Evolutionary conservation across 169 alveolate species (phyloP).

Genomic region (Condylostoma magnum): DNA sequence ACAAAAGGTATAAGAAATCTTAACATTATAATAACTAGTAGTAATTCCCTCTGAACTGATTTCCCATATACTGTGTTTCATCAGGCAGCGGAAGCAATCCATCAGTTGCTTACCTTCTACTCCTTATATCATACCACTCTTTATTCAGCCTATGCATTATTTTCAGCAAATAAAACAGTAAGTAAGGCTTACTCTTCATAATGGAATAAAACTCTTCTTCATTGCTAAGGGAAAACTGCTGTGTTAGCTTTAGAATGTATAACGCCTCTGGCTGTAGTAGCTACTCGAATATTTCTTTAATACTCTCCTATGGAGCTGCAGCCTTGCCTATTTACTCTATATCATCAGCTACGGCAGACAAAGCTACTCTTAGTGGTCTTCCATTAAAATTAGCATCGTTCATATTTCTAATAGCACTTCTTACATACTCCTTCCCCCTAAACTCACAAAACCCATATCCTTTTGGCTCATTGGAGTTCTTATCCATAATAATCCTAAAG

Average conservation of each 20-base stretch:
- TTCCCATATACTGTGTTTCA: too few species aligned
- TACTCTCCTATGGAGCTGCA: not conserved
- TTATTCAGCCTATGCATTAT: slow-evolving; percentile 26
- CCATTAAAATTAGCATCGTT: slow-evolving; percentile 48
- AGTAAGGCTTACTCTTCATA: not conserved
- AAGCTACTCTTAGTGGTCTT: slow-evolving; percentile 59
- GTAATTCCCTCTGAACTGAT: too few species aligned
- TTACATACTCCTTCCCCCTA: slow-evolving; percentile 55
- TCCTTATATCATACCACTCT: not conserved
- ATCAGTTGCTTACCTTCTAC: not conserved
- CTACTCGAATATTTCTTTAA: not conserved
- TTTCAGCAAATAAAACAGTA: slow-evolving; percentile 16
- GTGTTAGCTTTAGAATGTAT: not conserved
- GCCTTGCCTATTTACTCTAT: not conserved
- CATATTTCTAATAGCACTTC: slow-evolving; percentile 58
- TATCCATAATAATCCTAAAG: slow-evolving; percentile 49
- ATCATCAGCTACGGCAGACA: slow-evolving; percentile 34
- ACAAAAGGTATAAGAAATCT: too few species aligned
- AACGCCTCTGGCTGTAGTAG: not conserved
- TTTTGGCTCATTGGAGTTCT: slow-evolving; percentile 54
- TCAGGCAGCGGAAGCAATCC: slow-evolving; percentile 21
- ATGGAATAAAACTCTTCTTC: slow-evolving; percentile 15
- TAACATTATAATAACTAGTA: too few species aligned
- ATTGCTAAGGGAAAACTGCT: not conserved
- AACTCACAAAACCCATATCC: slow-evolving; percentile 77